Evolutionary conservation across 2,329 filamentous ascomycete species (phyloP).

Genomic region (Colletotrichum tabaci): DNA sequence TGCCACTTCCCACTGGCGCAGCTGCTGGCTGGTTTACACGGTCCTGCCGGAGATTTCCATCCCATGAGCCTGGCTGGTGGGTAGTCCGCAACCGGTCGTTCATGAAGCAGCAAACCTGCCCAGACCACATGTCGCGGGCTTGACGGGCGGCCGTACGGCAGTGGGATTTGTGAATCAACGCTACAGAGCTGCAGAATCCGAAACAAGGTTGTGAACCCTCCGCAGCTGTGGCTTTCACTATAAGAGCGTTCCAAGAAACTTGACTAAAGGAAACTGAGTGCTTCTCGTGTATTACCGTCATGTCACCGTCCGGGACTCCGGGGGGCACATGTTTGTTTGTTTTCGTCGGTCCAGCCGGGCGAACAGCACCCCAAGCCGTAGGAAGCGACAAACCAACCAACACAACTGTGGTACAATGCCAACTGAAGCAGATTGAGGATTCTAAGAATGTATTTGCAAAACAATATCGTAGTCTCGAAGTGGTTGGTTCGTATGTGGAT

Average conservation of each 20-base stretch:
- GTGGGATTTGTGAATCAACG: conserved; percentile 21
- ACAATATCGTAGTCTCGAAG: too few relatives aligned
- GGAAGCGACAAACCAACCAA: conserved; percentile 29
- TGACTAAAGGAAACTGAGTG: too few relatives aligned
- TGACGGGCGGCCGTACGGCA: conserved; percentile 29
- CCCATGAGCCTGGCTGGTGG: conserved; percentile 46
- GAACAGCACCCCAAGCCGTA: conserved; percentile 31
- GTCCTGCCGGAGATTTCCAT: conserved; percentile 46
- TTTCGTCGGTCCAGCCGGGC: conserved; percentile 1
- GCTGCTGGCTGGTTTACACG: conserved; percentile 56
- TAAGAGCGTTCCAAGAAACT: too few relatives aligned
- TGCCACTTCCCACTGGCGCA: conserved; percentile 56
- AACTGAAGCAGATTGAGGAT: background rate
- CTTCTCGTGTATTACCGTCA: background rate
- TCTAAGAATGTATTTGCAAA: background rate
- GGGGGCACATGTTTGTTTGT: conserved; percentile 31
- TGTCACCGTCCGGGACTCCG: conserved; percentile 6
- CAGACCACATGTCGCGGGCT: conserved; percentile 28
- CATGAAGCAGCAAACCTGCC: conserved; percentile 34
- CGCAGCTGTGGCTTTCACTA: too few relatives aligned
- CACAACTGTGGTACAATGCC: background rate
- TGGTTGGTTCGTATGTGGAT: background rate
- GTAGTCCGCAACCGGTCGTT: conserved; percentile 29
- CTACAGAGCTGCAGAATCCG: too few relatives aligned
- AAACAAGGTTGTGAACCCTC: too few relatives aligned